Evolutionary conservation across 495 filamentous ascomycete genomes (phyloP).

Genomic region (Penicillium macrosclerotiorum): DNA sequence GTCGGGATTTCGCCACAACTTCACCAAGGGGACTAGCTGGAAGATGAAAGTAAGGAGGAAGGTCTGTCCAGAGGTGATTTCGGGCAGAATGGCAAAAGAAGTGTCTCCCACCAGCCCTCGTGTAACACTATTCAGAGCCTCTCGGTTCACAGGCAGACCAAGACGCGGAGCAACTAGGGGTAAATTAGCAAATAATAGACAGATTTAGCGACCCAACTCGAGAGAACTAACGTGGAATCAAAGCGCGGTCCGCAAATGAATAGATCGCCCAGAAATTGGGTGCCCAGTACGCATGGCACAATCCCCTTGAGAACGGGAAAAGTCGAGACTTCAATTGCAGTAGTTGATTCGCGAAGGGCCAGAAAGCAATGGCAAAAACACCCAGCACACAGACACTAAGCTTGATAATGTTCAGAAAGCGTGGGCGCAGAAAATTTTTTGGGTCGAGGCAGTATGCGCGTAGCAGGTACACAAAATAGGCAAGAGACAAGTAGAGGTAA

Average conservation of each 20-base stretch:
- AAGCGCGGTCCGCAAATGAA: constrained; percentile 78
- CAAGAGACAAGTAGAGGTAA: constrained; percentile 93
- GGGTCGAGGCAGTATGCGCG: constrained; percentile 84
- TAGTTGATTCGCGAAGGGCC: constrained; percentile 87
- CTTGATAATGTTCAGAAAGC: constrained; percentile 75
- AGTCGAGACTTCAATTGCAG: constrained; percentile 80
- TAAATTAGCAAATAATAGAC: no score
- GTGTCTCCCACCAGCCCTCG: constrained; percentile 94
- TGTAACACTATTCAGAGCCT: constrained; percentile 83
- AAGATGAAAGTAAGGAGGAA: constrained; percentile 81
- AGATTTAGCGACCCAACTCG: no score
- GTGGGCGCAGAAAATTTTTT: constrained; percentile 71
- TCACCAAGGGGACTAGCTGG: constrained; percentile 76
- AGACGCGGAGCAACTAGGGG: constrained; percentile 81
- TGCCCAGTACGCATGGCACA: constrained; percentile 98
- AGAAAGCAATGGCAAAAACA: constrained; percentile 83
- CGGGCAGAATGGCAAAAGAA: constrained; percentile 87
- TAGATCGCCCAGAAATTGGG: constrained; percentile 98
- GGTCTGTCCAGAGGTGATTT: constrained; percentile 74
- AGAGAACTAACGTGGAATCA: constrained; percentile 69
- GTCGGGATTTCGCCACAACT: constrained; percentile 75
- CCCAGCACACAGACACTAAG: constrained; percentile 68
- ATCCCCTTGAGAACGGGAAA: constrained; percentile 89
- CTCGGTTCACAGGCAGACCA: constrained; percentile 65
- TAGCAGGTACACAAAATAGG: constrained; percentile 91